phyloP scores from a whole-genome alignment of 768 basidiomycete genomes.

The Tylopilus plumbeoviolaceoides region DNA sequence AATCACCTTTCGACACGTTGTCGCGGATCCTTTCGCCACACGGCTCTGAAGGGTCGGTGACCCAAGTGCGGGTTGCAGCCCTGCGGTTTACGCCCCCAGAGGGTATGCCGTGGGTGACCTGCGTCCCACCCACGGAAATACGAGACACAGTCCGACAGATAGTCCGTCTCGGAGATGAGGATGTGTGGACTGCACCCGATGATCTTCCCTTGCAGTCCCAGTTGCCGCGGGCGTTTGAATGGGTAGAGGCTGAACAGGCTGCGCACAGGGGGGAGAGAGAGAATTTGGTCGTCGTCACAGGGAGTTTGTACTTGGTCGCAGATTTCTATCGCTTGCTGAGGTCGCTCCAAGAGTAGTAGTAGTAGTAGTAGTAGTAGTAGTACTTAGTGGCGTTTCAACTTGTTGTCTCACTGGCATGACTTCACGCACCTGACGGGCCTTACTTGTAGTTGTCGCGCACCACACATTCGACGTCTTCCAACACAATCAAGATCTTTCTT shows the following conservation, averaged over 20 bases:
- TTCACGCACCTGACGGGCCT: background rate
- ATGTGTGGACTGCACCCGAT: slow-evolving; percentile 42
- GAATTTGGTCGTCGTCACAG: slow-evolving; percentile 70
- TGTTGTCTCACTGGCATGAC: background rate
- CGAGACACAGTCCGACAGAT: slow-evolving; percentile 41
- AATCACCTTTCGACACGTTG: slow-evolving; percentile 70
- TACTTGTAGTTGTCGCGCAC: background rate
- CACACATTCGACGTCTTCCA: slow-evolving; percentile 5
- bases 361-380: background rate
- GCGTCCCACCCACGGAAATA: slow-evolving; percentile 53
- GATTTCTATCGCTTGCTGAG: slow-evolving; percentile 72
- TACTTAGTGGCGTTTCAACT: background rate
- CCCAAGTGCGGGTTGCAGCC: slow-evolving; percentile 48
- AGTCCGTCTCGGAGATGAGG: slow-evolving; percentile 35
- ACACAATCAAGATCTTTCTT: slow-evolving; percentile 11
- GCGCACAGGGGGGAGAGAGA: slow-evolving; percentile 22
- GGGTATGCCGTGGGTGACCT: slow-evolving; percentile 92
- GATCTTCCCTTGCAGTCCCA: slow-evolving; percentile 31
- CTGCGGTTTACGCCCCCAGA: slow-evolving; percentile 70
- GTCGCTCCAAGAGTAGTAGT: slow-evolving; percentile 8
- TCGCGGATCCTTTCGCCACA: slow-evolving; percentile 54
- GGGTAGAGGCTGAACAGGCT: slow-evolving; percentile 28
- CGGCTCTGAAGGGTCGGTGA: slow-evolving; percentile 21
- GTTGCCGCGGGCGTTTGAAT: slow-evolving; percentile 49
- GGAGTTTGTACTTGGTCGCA: slow-evolving; percentile 92